These are phyloP conservation scores for Aureobasidium mangrovei DNA, from an alignment of 2,329 filamentous ascomycete genomes.

Conservation along the genomic window DNA sequence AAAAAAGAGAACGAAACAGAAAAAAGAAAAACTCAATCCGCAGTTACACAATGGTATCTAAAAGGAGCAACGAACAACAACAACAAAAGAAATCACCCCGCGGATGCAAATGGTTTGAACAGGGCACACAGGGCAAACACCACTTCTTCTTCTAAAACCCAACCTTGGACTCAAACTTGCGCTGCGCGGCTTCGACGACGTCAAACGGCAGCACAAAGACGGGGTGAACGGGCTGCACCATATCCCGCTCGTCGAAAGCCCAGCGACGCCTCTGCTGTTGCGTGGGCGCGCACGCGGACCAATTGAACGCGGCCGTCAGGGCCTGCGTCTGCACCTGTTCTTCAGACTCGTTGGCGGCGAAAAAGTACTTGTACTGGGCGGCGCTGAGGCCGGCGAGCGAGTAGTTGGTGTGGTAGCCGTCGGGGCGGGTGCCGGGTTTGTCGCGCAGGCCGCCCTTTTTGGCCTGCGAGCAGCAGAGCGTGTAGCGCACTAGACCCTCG, in stretches of 20 bases:
- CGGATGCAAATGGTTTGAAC: background rate
- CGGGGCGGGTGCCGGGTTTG: slow-evolving; percentile 83
- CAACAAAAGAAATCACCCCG: background rate
- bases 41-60: too few relatives aligned
- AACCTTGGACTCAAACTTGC: slow-evolving; percentile 54
- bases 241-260: slow-evolving; percentile 62
- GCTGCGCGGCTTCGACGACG: slow-evolving; percentile 54
- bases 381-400: slow-evolving; percentile 78
- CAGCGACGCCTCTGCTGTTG: slow-evolving; percentile 42
- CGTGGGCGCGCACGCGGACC: slow-evolving; percentile 39
- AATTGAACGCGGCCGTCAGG: slow-evolving; percentile 36
- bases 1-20: too few relatives aligned
- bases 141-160: slow-evolving; percentile 34
- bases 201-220: slow-evolving; percentile 75
- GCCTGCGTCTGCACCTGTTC: slow-evolving; percentile 18
- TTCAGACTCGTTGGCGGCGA: slow-evolving; percentile 24
- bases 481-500: slow-evolving; percentile 79
- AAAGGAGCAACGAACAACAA: background rate
- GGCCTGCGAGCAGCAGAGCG: slow-evolving; percentile 75
- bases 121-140: background rate
- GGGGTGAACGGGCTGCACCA: slow-evolving; percentile 65
- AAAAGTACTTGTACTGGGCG: slow-evolving; percentile 58
- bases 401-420: slow-evolving; percentile 91
- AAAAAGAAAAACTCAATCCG: too few relatives aligned
- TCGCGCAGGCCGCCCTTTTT: slow-evolving; percentile 76